These are phyloP conservation scores for Parsonsia alboflavescens DNA, from an alignment of 257 asterid genomes.

Conservation along the genomic window DNA sequence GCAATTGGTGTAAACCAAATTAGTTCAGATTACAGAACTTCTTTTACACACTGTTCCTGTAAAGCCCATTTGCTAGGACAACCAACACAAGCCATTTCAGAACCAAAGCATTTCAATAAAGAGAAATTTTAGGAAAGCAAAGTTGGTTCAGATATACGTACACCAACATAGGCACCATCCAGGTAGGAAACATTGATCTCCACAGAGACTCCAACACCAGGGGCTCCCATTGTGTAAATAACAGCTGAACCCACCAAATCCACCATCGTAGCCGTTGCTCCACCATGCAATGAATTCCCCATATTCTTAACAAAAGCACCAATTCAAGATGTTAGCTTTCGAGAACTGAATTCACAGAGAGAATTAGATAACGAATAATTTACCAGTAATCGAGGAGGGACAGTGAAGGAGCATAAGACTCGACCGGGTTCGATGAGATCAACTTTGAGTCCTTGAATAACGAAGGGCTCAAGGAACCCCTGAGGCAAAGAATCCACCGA, in stretches of 20 bases:
- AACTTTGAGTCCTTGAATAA: conserved; percentile 59
- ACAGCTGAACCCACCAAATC: conserved; percentile 72
- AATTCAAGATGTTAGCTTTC: not conserved
- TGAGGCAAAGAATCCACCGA: conserved; percentile 58
- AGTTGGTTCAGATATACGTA: conserved; percentile 20
- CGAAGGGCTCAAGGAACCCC: conserved; percentile 59
- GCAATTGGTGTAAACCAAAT: not conserved
- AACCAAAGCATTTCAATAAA: not conserved
- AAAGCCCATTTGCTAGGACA: not conserved
- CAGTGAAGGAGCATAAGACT: conserved; percentile 56
- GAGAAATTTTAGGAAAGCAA: not conserved
- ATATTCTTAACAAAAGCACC: conserved; percentile 16
- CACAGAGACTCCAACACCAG: conserved; percentile 59
- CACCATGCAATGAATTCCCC: conserved; percentile 69
- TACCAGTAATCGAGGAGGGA: conserved; percentile 78
- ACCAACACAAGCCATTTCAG: not conserved
- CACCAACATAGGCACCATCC: conserved; percentile 67
- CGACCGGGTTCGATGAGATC: conserved; percentile 70
- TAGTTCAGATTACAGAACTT: not conserved
- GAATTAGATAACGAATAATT: not conserved
- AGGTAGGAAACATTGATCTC: conserved; percentile 75
- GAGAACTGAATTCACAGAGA: not conserved
- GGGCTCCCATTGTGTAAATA: conserved; percentile 48
- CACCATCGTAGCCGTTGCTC: conserved; percentile 78
- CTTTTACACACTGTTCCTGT: not conserved